These are phyloP conservation scores for Xylariaceae sp. DNA, from an alignment of 2,329 filamentous ascomycete genomes.

Conservation along the genomic window DNA sequence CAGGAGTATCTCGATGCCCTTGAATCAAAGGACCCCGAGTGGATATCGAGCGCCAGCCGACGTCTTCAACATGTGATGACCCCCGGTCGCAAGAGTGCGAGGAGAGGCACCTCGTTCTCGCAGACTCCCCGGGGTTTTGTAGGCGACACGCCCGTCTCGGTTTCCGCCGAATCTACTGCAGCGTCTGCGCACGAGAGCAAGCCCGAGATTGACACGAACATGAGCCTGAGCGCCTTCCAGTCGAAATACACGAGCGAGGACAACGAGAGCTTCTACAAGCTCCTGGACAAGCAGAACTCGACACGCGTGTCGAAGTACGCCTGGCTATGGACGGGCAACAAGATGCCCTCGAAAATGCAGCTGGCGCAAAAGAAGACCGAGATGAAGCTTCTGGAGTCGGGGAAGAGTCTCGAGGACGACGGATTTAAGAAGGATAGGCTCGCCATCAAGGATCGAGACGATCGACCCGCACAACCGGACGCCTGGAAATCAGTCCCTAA, in stretches of 20 bases:
- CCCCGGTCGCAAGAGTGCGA: conserved; percentile 48
- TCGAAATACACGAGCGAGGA: conserved; percentile 94
- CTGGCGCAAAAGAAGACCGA: conserved; percentile 59
- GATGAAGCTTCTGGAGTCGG: conserved; percentile 43
- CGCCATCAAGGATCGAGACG: conserved; percentile 61
- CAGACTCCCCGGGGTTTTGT: conserved; percentile 61
- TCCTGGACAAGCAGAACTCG: conserved; percentile 85
- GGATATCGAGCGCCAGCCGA: conserved; percentile 77
- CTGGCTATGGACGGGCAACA: conserved; percentile 87
- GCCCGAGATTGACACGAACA: conserved; percentile 61
- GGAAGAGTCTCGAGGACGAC: conserved; percentile 46
- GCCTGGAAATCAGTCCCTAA: conserved; percentile 68
- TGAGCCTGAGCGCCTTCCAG: conserved; percentile 83
- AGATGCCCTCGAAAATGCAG: conserved; percentile 75
- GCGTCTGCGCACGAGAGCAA: conserved; percentile 34
- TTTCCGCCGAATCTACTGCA: conserved; percentile 38
- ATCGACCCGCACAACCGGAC: conserved; percentile 71
- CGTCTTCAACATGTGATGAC: conserved; percentile 76
- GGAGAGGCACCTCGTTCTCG: conserved; percentile 33
- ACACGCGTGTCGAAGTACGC: conserved; percentile 78
- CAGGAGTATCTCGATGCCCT: conserved; percentile 89
- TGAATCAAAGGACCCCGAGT: conserved; percentile 75
- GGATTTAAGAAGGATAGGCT: conserved; percentile 54
- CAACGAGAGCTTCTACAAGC: conserved; percentile 91
- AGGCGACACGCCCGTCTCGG: conserved; percentile 68